phyloP scores from a whole-genome alignment of 305 asterid species.

The Vinca major region DNA sequence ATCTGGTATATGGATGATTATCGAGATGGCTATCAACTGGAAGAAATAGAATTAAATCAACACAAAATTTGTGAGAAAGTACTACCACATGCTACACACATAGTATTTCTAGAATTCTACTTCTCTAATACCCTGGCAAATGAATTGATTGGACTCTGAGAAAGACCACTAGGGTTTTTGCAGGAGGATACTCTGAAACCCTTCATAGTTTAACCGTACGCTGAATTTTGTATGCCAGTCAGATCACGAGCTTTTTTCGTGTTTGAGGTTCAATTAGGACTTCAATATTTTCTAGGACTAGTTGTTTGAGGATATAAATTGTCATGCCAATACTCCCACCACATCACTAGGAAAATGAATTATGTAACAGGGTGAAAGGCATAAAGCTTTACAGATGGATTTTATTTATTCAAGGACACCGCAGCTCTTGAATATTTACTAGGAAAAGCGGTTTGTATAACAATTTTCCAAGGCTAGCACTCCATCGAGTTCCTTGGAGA shows the following conservation, averaged over 20 bases:
- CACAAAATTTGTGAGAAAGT: neutral
- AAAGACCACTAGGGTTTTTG: neutral
- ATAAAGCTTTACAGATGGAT: too few relatives aligned
- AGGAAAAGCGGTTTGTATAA: neutral
- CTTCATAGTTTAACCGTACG: neutral
- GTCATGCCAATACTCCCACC: too few relatives aligned
- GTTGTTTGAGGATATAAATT: too few relatives aligned
- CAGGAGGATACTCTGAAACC: neutral
- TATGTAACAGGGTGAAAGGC: too few relatives aligned
- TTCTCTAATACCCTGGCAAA: neutral
- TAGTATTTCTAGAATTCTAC: neutral
- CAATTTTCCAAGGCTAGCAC: neutral
- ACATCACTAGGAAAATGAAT: too few relatives aligned
- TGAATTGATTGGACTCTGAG: neutral
- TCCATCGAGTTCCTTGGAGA: neutral
- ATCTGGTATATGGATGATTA: neutral
- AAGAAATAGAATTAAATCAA: neutral
- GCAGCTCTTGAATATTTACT: too few relatives aligned
- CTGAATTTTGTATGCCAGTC: neutral
- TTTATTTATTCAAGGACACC: too few relatives aligned
- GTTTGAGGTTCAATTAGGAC: too few relatives aligned
- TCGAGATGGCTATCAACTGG: neutral
- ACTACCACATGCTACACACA: neutral
- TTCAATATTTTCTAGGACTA: too few relatives aligned
- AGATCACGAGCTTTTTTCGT: neutral